phyloP scores from a whole-genome alignment of 495 filamentous ascomycete genomes.

The Cercophora samala region DNA sequence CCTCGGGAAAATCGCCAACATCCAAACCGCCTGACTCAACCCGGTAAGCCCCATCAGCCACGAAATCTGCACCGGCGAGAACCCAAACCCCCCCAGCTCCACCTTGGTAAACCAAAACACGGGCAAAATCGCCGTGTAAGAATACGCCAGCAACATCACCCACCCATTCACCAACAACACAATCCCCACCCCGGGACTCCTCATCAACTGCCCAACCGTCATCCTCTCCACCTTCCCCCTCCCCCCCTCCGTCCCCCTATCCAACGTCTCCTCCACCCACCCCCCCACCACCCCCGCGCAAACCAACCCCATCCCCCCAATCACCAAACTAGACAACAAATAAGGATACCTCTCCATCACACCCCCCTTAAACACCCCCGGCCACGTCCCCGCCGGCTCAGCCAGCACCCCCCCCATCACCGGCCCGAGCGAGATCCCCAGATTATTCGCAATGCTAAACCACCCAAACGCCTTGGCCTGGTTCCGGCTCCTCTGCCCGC shows the following conservation, averaged over 20 bases:
- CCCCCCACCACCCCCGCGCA: slow-evolving; percentile 48
- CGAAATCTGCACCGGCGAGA: slow-evolving; percentile 56
- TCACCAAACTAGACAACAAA: slow-evolving; percentile 56
- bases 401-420: slow-evolving; percentile 61
- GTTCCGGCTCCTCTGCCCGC: slow-evolving; percentile 59
- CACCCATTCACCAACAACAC: slow-evolving; percentile 62
- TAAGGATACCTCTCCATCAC: slow-evolving; percentile 66
- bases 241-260: slow-evolving; percentile 22
- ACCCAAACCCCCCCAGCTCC: slow-evolving; percentile 58
- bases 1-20: slow-evolving; percentile 59
- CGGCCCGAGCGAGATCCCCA: slow-evolving; percentile 68
- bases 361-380: slow-evolving; percentile 49
- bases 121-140: slow-evolving; percentile 61
- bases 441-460: slow-evolving; percentile 65
- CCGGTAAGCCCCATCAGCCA: slow-evolving; percentile 57
- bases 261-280: slow-evolving; percentile 56
- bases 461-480: slow-evolving; percentile 68
- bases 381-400: slow-evolving; percentile 58
- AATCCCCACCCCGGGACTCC: slow-evolving; percentile 55
- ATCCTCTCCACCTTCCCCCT: slow-evolving; percentile 35
- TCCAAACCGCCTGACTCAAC: slow-evolving; percentile 60
- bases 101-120: slow-evolving; percentile 60
- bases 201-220: slow-evolving; percentile 48
- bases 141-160: slow-evolving; percentile 59
- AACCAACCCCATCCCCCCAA: slow-evolving; percentile 47